These are phyloP conservation scores for Iberis pinnata DNA, from an alignment of 345 rosid genomes.

Conservation along the genomic window DNA sequence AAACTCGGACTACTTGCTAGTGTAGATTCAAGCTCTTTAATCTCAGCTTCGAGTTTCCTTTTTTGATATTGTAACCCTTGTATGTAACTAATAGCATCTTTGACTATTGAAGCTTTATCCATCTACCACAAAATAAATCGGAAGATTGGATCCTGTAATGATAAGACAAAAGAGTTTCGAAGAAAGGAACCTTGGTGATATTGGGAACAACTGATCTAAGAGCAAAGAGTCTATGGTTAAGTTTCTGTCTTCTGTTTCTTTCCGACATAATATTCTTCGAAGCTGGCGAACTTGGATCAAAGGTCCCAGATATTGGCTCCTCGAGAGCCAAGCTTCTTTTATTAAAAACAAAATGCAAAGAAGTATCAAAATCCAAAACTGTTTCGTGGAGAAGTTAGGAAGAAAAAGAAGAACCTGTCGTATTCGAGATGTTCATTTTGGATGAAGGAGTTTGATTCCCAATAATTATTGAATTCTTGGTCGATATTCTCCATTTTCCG, in stretches of 20 bases:
- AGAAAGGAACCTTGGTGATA: slow-evolving; percentile 58
- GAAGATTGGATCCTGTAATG: neutral
- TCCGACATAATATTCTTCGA: slow-evolving; percentile 87
- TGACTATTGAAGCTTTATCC: slow-evolving; percentile 98
- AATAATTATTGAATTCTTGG: slow-evolving; percentile 39
- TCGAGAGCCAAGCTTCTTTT: slow-evolving; percentile 45
- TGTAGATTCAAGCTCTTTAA: slow-evolving; percentile 62
- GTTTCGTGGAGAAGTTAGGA: neutral
- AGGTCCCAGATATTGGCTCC: slow-evolving; percentile 50
- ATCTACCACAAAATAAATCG: slow-evolving; percentile 40
- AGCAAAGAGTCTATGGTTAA: slow-evolving; percentile 78
- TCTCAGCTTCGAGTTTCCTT: slow-evolving; percentile 57
- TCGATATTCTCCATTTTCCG: slow-evolving; percentile 32
- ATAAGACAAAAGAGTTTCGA: neutral
- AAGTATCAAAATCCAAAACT: neutral
- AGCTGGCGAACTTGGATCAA: slow-evolving; percentile 93
- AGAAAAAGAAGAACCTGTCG: slow-evolving; percentile 30
- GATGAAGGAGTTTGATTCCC: slow-evolving; percentile 55
- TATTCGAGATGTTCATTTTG: slow-evolving; percentile 52
- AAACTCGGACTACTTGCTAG: slow-evolving; percentile 34
- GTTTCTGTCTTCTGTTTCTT: slow-evolving; percentile 82
- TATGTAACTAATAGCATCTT: slow-evolving; percentile 86
- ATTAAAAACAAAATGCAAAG: neutral
- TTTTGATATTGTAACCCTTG: slow-evolving; percentile 77
- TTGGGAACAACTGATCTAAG: slow-evolving; percentile 94